Evolutionary conservation across 2,329 filamentous ascomycete genomes (phyloP), one percentile per base, ranked within the genome.

Genomic region (Juglanconis oblonga): DNA sequence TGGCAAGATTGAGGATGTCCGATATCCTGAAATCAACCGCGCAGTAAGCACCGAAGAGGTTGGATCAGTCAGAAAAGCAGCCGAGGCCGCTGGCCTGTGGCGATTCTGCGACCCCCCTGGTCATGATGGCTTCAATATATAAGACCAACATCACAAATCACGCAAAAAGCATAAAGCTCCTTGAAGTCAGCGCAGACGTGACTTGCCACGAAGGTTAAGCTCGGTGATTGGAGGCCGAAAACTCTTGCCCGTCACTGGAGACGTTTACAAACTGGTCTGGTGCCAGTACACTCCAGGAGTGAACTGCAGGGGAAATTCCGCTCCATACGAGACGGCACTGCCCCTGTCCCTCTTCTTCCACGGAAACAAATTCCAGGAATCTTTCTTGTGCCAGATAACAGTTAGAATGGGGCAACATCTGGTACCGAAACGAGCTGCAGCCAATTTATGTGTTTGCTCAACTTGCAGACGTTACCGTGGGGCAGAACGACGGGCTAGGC

Each of bases 11-110:
- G 74, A 78, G 3, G 75, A 83, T 60, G 79, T 88, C 4, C 78
- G 89, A 36, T 95, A 94, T 73, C 79, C 81, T 17, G 90, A 95
- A 45, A 91, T 95, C 69, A 94, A 95, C 70, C 84, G 90, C n/a
- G 77, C 84, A 13, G 82, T 91, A 4, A 84, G 76, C 2, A 74
- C 81, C 40, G 77, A 85, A 2, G 91, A 96, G 71, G 74, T 94
- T 7, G 84, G 81, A 0, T 78, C 76, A 4, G 88, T 94, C 2
- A 81, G 84, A 58, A 79, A 80, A 65, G 89, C 89, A 2, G 91
- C 91, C 0, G 80, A 86, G 66, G 78, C 84, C 42, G 89, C 87
- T 49, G 90, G 91, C 0, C 74, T 95, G 17, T 95, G 90, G 91
- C 79, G 91, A 24, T 91, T 95, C 70, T 87, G 88, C 61, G 90